Evolutionary conservation across 1,284 basidiomycete species (phyloP).

Genomic region (Austroboletus novae-zelandiae): DNA sequence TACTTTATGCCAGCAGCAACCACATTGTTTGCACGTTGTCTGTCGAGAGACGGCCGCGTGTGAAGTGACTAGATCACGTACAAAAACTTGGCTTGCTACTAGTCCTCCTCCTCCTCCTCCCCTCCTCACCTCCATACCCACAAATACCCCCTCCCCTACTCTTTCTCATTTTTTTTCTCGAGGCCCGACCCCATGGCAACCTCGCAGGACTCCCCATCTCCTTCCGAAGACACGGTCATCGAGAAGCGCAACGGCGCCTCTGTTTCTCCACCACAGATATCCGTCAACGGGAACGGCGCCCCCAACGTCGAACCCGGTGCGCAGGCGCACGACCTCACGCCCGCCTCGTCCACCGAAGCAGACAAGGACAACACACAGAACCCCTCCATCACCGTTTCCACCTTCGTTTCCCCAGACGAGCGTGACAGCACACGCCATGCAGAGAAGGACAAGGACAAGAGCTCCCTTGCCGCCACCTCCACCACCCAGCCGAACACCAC

Average conservation of each 20-base stretch:
- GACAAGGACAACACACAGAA: conserved; percentile 34
- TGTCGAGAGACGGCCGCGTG: conserved; percentile 22
- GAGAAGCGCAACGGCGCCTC: conserved; percentile 24
- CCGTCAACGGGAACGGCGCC: conserved; percentile 28
- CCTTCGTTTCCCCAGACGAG: conserved; percentile 35
- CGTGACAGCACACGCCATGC: conserved; percentile 31
- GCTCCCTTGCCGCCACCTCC: conserved; percentile 42
- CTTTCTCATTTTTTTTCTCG: conserved; percentile 6
- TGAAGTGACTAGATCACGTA: conserved; percentile 34
- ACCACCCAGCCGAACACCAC: conserved; percentile 32
- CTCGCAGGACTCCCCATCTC: conserved; percentile 15
- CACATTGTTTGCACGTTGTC: conserved; percentile 32
- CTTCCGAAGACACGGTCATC: conserved; percentile 11
- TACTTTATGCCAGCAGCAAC: conserved; percentile 7
- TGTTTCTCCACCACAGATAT: conserved; percentile 16
- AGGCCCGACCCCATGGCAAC: conserved; percentile 22
- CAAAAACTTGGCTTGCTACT: conserved; percentile 27
- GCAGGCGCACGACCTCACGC: conserved; percentile 35
- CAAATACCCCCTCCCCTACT: conserved; percentile 11
- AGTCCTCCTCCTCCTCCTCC: conserved; percentile 16
- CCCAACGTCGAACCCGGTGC: conserved; percentile 21
- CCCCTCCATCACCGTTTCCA: conserved; percentile 31
- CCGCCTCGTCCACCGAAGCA: conserved; percentile 33
- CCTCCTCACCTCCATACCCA: conserved; percentile 27
- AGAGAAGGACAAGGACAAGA: conserved; percentile 44